A percentile compares a stretch with the other conserved stretches of the same genome.
phyloP scores from a whole-genome alignment of 2,329 filamentous ascomycete species.

The Simplicillium sp. region DNA sequence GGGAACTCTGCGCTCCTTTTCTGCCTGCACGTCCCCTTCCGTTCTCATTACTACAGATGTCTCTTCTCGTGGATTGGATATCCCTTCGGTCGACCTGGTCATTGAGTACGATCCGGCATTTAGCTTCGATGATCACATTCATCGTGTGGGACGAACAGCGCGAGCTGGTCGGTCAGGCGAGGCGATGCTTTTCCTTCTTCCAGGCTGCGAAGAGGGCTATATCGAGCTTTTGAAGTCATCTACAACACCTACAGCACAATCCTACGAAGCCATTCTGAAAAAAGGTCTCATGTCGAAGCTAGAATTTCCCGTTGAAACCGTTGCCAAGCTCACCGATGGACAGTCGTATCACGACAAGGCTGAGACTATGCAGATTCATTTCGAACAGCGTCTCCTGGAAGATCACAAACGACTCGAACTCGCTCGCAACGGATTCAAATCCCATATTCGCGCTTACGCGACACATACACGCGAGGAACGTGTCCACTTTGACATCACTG shows the following conservation, averaged over 20 bases:
- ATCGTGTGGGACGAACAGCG: conserved; percentile 89
- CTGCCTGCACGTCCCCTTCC: conserved; percentile 61
- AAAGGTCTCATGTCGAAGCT: conserved; percentile 54
- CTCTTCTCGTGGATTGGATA: conserved; percentile 86
- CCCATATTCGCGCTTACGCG: conserved; percentile 87
- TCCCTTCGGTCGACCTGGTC: conserved; percentile 89
- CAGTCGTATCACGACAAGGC: conserved; percentile 39
- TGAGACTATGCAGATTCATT: conserved; percentile 48
- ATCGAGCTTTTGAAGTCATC: conserved; percentile 57
- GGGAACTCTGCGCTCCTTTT: conserved; percentile 73
- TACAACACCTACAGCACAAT: conserved; percentile 36
- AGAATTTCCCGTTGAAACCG: conserved; percentile 62
- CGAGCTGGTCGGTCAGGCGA: conserved; percentile 83
- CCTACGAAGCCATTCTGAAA: conserved; percentile 48
- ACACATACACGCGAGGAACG: conserved; percentile 85
- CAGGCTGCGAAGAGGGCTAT: conserved; percentile 88
- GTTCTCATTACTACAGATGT: conserved; percentile 93
- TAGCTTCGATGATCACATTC: conserved; percentile 84
- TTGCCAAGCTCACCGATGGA: conserved; percentile 32
- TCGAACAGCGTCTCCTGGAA: conserved; percentile 50
- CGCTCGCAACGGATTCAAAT: conserved; percentile 78
- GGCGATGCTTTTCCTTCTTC: conserved; percentile 81
- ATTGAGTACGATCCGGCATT: conserved; percentile 96
- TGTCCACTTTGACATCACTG: conserved; percentile 81
- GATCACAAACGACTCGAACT: conserved; percentile 65